Evolutionary conservation across 345 rosid genomes (phyloP).

Genomic region (Syzygium jambos): DNA sequence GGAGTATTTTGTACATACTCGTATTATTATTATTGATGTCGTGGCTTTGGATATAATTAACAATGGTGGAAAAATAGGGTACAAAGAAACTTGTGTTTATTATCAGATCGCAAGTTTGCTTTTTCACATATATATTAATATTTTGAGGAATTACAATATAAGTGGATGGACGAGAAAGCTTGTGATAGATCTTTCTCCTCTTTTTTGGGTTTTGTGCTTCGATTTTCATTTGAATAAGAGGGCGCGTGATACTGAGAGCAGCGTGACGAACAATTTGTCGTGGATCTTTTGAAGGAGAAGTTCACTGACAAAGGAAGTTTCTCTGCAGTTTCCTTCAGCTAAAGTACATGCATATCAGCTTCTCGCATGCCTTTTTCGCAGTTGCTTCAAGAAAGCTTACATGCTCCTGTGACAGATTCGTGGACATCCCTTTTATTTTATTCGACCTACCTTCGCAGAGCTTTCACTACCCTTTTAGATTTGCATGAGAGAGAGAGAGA

Average conservation of each 20-base stretch:
- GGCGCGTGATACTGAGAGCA: neutral
- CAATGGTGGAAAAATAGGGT: neutral
- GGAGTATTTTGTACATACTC: neutral
- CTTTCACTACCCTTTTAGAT: neutral
- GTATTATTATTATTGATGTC: neutral
- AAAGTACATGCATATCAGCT: neutral
- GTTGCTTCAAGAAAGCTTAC: neutral
- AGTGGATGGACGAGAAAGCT: neutral
- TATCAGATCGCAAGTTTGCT: neutral
- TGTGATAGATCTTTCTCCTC: neutral
- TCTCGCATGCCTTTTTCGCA: neutral
- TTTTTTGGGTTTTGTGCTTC: neutral
- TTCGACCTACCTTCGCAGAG: neutral
- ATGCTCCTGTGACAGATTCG: neutral
- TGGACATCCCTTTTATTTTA: neutral
- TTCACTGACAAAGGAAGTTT: neutral
- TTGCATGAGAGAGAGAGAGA: neutral
- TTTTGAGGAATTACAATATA: neutral
- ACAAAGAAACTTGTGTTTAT: neutral
- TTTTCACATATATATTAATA: neutral
- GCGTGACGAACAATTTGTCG: neutral
- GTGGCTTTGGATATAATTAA: neutral
- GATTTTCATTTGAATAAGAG: neutral
- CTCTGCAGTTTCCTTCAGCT: slow-evolving; percentile 15
- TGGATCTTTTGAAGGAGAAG: neutral